Evolutionary conservation across 1,284 basidiomycete genomes (phyloP), one percentile per base, ranked within the genome.

Genomic region (Neonothopanus nambi): DNA sequence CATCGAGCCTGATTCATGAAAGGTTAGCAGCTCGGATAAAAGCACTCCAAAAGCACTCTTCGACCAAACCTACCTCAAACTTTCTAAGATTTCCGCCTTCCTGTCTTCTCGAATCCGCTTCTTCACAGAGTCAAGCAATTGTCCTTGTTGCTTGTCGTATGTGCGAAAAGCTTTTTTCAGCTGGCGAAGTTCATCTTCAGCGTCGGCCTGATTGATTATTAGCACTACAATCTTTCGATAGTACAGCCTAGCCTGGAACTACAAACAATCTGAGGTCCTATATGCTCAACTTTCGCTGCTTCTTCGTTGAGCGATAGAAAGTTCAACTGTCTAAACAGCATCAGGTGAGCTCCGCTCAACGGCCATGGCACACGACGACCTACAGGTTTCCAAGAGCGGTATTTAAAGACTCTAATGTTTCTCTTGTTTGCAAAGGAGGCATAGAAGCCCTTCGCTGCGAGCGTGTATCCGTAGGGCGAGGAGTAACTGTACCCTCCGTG

Each of bases 111-210:
- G 64, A 13, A 80, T 63, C 26, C 63, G 66, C 23, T 63, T 57
- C 54, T 73, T 74, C 23, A 76, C 66, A 11, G 62, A 63, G 8
- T 65, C 57, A 11, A 79, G 64, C 0, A 65, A 60, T 5, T 52
- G 48, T 5, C 70, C 61, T 46, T 75, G 73, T 23, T 67, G 63
- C 37, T 64, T 64, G 9, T 69, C 64, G 46, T 80, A 73, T 7
- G 65, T 60, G 3, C 63, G 56, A 12, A 81, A 68, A 45, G 73
- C 65, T 7, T 59, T 48, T 23, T 62, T 61, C 20, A 59, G 28
- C 15, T 53, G 37, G n/a, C 20, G 26, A 21, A 45, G 26, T 21
- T 48, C 33, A 7, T 7, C 33, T 8, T 47, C 21, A 11, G 17
- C 17, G 28, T 28, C 51, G 33, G 21, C 33, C 38, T 40, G 28